These are phyloP conservation scores for Chimonanthus salicifolius DNA, from an alignment of 164 flowering plant genomes.

Conservation along the genomic window DNA sequence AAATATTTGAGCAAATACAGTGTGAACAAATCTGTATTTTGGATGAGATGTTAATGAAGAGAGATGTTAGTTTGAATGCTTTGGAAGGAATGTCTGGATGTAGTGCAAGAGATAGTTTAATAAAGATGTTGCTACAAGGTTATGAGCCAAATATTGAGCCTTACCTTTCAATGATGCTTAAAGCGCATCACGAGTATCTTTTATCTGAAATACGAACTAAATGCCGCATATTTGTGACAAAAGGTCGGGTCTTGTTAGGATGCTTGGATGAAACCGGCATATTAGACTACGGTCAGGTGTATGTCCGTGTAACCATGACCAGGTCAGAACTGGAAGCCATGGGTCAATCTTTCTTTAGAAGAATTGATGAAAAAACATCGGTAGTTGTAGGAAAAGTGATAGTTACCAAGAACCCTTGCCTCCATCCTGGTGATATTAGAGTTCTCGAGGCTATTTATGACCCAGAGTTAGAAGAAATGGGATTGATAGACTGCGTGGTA, in stretches of 20 bases:
- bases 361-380: conserved; percentile 55
- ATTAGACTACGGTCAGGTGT: conserved; percentile 79
- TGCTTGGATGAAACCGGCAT: conserved; percentile 86
- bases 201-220: conserved; percentile 62
- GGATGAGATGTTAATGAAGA: conserved; percentile 50
- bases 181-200: conserved; percentile 47
- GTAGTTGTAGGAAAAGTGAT: conserved; percentile 68
- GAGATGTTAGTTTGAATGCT: conserved; percentile 56
- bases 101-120: conserved; percentile 31
- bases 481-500: conserved; percentile 62
- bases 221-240: conserved; percentile 74
- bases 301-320: conserved; percentile 58
- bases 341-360: conserved; percentile 39
- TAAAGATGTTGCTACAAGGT: conserved; percentile 65
- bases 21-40: conserved; percentile 43
- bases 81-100: conserved; percentile 43
- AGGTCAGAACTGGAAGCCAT: conserved; percentile 34
- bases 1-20: conserved; percentile 48
- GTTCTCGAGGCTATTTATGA: conserved; percentile 81
- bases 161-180: conserved; percentile 81
- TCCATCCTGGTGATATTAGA: conserved; percentile 94
- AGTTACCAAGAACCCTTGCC: conserved; percentile 94
- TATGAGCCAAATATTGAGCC: conserved; percentile 78
- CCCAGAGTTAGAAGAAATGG: conserved; percentile 48
- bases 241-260: conserved; percentile 75